Conservation (phyloP, 169 alveolate genomes). For the Eimeria zaria region DNA sequence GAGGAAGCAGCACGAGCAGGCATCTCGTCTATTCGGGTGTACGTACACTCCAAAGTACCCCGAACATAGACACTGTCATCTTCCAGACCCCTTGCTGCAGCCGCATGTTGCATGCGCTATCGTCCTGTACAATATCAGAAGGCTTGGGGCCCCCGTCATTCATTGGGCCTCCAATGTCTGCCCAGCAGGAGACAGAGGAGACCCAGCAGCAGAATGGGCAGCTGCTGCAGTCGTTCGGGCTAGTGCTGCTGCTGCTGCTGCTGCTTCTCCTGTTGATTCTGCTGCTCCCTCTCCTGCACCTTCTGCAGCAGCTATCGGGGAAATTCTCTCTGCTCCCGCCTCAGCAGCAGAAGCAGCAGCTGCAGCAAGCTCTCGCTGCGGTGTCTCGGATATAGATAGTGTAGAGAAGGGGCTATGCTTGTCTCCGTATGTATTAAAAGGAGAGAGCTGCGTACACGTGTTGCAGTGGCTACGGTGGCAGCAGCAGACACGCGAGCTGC, state of each 20-base stretch:
- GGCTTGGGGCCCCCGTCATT: slow-evolving; percentile 24
- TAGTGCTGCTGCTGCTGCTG: neutral
- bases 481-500: slow-evolving; percentile 1
- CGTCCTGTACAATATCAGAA: slow-evolving; percentile 66
- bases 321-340: neutral
- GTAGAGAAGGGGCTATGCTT: neutral
- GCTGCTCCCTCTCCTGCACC: neutral
- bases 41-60: slow-evolving; percentile 83
- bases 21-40: slow-evolving; percentile 78
- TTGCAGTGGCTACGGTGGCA: slow-evolving; percentile 75
- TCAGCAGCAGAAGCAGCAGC: neutral
- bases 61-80: slow-evolving; percentile 65
- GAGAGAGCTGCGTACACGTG: slow-evolving; percentile 43
- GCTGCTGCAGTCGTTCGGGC: slow-evolving; percentile 1
- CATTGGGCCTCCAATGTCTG: slow-evolving; percentile 50
- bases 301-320: neutral
- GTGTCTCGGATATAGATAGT: neutral
- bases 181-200: slow-evolving; percentile 18
- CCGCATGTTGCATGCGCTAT: slow-evolving; percentile 58
- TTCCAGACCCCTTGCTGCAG: slow-evolving; percentile 58
- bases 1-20: slow-evolving; percentile 47
- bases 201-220: slow-evolving; percentile 54
- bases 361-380: neutral
- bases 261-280: neutral
- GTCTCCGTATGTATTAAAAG: slow-evolving; percentile 6